Conservation (phyloP, 1,284 basidiomycete species). For the Peniophora sp. region DNA sequence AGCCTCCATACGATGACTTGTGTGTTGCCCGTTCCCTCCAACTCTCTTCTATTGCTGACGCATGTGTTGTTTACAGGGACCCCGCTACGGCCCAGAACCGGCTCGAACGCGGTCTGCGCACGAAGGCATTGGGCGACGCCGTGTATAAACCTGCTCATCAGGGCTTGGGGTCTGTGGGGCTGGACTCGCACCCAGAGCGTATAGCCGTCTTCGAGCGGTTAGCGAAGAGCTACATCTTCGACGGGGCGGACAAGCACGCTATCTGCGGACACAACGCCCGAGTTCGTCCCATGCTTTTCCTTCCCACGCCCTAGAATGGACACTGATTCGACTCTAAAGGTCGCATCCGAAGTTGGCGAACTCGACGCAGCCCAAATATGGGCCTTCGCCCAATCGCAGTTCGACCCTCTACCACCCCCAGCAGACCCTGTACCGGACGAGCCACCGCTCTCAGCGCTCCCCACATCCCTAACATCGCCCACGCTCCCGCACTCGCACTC, state of each 20-base stretch:
- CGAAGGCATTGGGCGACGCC: slow-evolving; percentile 47
- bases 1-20: slow-evolving; percentile 83
- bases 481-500: slow-evolving; percentile 31
- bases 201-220: slow-evolving; percentile 50
- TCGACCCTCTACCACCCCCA: slow-evolving; percentile 34
- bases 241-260: slow-evolving; percentile 40
- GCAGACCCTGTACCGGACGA: slow-evolving; percentile 26
- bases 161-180: slow-evolving; percentile 41
- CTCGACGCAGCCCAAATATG: slow-evolving; percentile 62
- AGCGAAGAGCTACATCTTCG: slow-evolving; percentile 60
- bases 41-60: too few species aligned
- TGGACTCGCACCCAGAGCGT: slow-evolving; percentile 29
- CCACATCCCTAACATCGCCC: slow-evolving; percentile 13
- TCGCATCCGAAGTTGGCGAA: slow-evolving; percentile 54
- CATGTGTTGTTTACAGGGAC: too few species aligned
- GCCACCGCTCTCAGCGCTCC: slow-evolving; percentile 14
- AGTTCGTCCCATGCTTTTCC: slow-evolving; percentile 24
- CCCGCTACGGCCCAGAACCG: too few species aligned
- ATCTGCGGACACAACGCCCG: slow-evolving; percentile 56
- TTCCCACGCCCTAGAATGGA: slow-evolving; percentile 1
- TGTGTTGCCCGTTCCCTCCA: slow-evolving; percentile 35
- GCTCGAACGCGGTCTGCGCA: slow-evolving; percentile 21
- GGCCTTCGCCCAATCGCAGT: slow-evolving; percentile 54
- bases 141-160: slow-evolving; percentile 41
- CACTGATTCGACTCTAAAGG: slow-evolving; percentile 18